Base-by-base conservation (phyloP, 805 yeast species). In the Zygoascus ofunaensis region DNA sequence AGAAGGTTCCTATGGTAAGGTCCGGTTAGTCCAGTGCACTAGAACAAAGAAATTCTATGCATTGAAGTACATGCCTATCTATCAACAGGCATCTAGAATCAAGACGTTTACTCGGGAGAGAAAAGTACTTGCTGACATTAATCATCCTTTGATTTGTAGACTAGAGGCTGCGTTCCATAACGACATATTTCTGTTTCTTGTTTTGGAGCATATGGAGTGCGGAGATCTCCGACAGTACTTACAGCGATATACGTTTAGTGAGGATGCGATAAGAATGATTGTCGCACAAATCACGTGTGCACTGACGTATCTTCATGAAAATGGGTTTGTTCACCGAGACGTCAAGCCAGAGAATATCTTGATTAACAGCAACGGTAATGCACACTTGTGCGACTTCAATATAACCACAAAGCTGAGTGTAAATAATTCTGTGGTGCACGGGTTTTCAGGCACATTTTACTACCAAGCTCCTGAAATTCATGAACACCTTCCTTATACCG, bases 301-400 rank as follows among this genome's bases (percentile, higher is more conserved):
- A 7, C 39, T 60, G 5, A 50, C 49, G 7, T 57, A 56, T 43
- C 37, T 90, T 45, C 98, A 86, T 57, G 61, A 64, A 22, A 66
- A 70, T 51, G 73, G 74, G 7, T 82, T 71, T 55, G 81, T 81
- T 55, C 97, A 90, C 61, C 73, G 98, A 44, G 98, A 90, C 66
- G 73, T 90, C 38, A 90, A 90, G 62, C 97, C 98, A 0, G 97
- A 90, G 58, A 90, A 90, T 62, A 81, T 90, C 15, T 71, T 90
- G 52, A 74, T 79, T 44, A 82, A 77, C 54, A 90, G 79, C 59
- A 78, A 81, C 63, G 97, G 97, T 21, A 86, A 89, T 15, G 83
- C 89, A 55, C 92, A 90, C 62, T 86, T 84, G 66, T 96, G 90
- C 42, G 98, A 92, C 64, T 92, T 90, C 72, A 74, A 55, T 64